A percentile compares a stretch with the other conserved stretches of the same genome.
Evolutionary conservation across 73 alveolate genomes (phyloP).

Genomic region (Tetrahymena elliotti): DNA sequence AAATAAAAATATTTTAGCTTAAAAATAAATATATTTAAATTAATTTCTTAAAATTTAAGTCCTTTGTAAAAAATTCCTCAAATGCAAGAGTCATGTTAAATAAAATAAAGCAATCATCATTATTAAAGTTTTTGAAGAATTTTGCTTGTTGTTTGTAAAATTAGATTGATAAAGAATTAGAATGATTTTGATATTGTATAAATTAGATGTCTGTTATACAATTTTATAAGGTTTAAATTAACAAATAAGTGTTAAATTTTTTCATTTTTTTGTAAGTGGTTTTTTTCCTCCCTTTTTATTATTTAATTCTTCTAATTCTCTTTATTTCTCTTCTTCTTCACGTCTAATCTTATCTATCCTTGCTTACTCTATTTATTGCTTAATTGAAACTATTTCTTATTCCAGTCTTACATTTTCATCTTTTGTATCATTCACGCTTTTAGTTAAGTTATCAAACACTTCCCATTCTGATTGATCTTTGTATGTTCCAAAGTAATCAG

Average conservation of each 20-base stretch:
- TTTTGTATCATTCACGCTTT: not conserved
- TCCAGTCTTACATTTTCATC: not conserved
- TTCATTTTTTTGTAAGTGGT: not conserved
- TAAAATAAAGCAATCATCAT: too few species aligned
- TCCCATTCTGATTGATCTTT: not conserved
- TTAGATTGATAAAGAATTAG: not conserved
- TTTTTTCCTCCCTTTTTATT: not conserved
- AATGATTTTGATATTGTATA: not conserved
- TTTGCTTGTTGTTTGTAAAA: too few species aligned
- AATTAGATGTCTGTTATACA: not conserved
- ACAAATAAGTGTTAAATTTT: not conserved
- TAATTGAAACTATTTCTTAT: not conserved
- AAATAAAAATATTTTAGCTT: too few species aligned
- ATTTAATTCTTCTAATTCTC: not conserved
- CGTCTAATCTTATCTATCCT: not conserved
- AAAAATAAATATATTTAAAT: too few species aligned
- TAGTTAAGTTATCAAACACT: not conserved
- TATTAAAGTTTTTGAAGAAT: too few species aligned
- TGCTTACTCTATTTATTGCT: not conserved
- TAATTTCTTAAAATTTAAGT: too few species aligned
- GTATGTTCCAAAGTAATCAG: not conserved
- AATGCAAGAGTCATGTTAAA: too few species aligned
- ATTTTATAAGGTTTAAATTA: not conserved
- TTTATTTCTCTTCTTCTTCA: not conserved
- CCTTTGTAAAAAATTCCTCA: too few species aligned